phyloP scores from a whole-genome alignment of 179 eudicot genomes.

The Heliamphora pulchella region DNA sequence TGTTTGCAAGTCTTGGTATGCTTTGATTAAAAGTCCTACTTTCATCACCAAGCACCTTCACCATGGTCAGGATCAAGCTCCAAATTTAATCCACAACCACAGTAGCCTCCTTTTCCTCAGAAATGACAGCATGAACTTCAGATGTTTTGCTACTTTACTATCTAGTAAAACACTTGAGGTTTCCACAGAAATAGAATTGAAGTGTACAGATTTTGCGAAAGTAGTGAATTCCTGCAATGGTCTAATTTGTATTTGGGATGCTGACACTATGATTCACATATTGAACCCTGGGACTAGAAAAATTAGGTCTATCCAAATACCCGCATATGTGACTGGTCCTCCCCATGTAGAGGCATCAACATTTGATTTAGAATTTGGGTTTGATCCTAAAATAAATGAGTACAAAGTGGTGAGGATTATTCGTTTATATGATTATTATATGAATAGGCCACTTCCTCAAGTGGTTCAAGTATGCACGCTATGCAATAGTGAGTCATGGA shows the following conservation, averaged over 20 bases:
- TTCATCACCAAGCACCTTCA: not conserved
- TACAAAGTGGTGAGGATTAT: constrained; percentile 1
- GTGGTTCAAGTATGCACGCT: constrained; percentile 5
- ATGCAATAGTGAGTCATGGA: not conserved
- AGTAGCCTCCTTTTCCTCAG: not conserved
- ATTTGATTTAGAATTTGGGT: not conserved
- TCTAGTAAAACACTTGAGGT: not conserved
- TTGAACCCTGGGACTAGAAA: not conserved
- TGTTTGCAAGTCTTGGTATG: not conserved
- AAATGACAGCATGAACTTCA: not conserved
- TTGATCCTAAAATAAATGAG: not conserved
- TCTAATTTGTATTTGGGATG: not conserved
- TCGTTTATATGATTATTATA: not conserved
- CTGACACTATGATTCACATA: not conserved
- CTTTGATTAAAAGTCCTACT: not conserved
- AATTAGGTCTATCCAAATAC: not conserved
- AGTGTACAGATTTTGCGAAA: not conserved
- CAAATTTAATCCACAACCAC: not conserved
- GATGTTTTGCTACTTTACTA: not conserved
- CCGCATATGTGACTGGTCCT: not conserved
- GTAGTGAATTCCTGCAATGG: not conserved
- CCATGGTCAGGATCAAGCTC: not conserved
- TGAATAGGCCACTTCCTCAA: not conserved
- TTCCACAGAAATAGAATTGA: not conserved
- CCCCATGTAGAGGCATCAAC: not conserved